phyloP scores from a whole-genome alignment of 2,329 filamentous ascomycete genomes.

The Tolypocladium tropicale region DNA sequence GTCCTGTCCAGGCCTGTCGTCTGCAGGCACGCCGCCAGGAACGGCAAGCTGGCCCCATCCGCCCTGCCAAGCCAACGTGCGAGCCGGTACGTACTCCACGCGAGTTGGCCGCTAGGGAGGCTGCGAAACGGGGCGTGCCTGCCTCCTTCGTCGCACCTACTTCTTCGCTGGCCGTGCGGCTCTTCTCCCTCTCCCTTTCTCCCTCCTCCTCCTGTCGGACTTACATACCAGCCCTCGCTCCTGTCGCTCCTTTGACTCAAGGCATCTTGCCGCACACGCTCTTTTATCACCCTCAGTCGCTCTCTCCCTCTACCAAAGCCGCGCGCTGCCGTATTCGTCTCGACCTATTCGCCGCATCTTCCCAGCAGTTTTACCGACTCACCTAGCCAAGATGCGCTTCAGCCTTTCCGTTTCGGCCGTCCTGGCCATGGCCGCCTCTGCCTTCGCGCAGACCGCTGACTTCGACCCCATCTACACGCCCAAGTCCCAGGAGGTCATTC shows the following conservation, averaged over 20 bases:
- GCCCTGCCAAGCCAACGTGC: too few species aligned
- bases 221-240: background rate
- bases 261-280: background rate
- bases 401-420: conserved; percentile 34
- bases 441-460: conserved; percentile 41
- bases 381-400: conserved; percentile 42
- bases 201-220: background rate
- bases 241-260: background rate
- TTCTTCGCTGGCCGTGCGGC: conserved; percentile 1
- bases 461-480: conserved; percentile 46
- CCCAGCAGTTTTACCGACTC: background rate
- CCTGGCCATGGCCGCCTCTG: conserved; percentile 40
- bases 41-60: background rate
- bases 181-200: background rate
- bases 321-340: background rate
- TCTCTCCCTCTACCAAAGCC: background rate
- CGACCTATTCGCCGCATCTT: background rate
- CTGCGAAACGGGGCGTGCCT: background rate
- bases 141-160: background rate
- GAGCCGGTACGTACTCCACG: background rate
- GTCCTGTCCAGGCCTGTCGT: too few species aligned
- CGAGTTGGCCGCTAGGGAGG: background rate
- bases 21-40: background rate
- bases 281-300: background rate
- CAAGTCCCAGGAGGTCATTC: conserved; percentile 28